Evolutionary conservation across 306 rosid species (phyloP).

Genomic region (Sindora glabra): DNA sequence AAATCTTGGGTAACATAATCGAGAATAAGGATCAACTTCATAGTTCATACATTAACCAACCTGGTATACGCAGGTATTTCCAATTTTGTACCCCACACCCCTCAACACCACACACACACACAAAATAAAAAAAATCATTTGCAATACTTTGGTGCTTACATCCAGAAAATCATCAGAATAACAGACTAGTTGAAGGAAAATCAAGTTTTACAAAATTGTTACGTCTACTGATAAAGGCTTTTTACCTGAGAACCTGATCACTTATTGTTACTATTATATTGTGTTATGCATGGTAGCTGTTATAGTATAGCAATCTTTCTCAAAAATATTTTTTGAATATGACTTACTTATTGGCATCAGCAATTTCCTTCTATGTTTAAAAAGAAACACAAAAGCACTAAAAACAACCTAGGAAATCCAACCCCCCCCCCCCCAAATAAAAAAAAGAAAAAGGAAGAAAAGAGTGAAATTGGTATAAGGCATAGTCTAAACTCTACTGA

Average conservation of each 20-base stretch:
- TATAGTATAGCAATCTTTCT: background rate
- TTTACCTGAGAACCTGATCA: background rate
- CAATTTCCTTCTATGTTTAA: background rate
- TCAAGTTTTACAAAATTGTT: no score
- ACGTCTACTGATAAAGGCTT: no score
- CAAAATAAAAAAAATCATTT: background rate
- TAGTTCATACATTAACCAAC: background rate
- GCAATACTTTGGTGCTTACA: background rate
- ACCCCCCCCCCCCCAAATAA: no score
- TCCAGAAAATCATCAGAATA: background rate
- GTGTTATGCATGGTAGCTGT: background rate
- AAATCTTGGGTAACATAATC: background rate
- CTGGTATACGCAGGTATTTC: background rate
- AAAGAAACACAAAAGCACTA: background rate
- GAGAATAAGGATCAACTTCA: background rate
- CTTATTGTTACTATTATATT: background rate
- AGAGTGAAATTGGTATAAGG: background rate
- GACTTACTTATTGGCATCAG: background rate
- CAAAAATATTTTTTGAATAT: background rate
- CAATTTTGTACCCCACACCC: background rate
- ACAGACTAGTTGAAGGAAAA: background rate
- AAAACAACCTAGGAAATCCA: background rate
- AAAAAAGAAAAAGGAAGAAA: background rate
- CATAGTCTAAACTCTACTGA: no score
- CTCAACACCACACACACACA: no score